phyloP scores from a whole-genome alignment of 2,329 filamentous ascomycete species.

The Xylariaceae sp. region DNA sequence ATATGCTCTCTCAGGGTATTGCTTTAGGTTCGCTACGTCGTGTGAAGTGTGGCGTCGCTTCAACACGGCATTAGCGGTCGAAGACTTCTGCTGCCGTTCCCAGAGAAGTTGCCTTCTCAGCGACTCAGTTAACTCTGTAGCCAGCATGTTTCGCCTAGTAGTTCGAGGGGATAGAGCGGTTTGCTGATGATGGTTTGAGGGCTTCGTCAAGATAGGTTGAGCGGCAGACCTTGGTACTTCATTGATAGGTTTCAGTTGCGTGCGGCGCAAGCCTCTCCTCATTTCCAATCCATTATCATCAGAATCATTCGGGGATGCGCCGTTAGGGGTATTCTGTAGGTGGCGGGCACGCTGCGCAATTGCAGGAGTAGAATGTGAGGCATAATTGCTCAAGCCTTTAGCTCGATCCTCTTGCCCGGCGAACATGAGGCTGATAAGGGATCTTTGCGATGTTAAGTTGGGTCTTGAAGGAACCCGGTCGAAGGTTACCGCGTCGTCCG shows the following conservation, averaged over 20 bases:
- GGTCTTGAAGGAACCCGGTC: slow-evolving; percentile 88
- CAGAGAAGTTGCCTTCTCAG: slow-evolving; percentile 89
- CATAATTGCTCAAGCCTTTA: slow-evolving; percentile 71
- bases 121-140: slow-evolving; percentile 91
- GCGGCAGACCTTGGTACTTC: slow-evolving; percentile 70
- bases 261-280: slow-evolving; percentile 62
- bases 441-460: slow-evolving; percentile 84
- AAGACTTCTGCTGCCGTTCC: slow-evolving; percentile 94
- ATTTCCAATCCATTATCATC: slow-evolving; percentile 70
- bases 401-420: slow-evolving; percentile 76
- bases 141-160: slow-evolving; percentile 93
- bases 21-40: slow-evolving; percentile 86
- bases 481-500: slow-evolving; percentile 83
- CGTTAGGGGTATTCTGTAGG: slow-evolving; percentile 50
- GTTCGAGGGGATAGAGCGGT: slow-evolving; percentile 88
- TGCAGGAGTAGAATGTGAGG: slow-evolving; percentile 72
- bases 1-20: slow-evolving; percentile 73
- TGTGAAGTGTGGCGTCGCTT: slow-evolving; percentile 91
- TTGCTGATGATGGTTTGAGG: slow-evolving; percentile 69
- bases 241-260: slow-evolving; percentile 60
- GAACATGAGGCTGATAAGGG: slow-evolving; percentile 88
- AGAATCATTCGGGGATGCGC: slow-evolving; percentile 64
- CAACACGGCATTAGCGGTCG: slow-evolving; percentile 84
- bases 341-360: slow-evolving; percentile 69
- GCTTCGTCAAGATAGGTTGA: slow-evolving; percentile 80